Base-by-base conservation (phyloP, 192 early-diverging fungal species). In the Helicostylum pulchrum region DNA sequence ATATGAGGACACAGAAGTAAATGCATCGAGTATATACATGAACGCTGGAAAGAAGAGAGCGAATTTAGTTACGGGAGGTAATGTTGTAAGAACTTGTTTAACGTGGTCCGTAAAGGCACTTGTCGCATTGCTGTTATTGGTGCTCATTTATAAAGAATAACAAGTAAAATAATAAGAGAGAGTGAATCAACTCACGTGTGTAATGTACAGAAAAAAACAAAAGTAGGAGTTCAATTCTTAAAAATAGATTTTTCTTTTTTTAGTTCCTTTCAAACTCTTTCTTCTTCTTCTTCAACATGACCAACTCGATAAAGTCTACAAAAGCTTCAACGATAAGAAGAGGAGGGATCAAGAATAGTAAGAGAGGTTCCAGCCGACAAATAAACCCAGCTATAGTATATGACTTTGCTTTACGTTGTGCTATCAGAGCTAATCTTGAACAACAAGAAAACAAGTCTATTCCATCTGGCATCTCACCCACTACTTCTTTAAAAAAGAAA, bases 401-500 rank as follows among this genome's bases (percentile, higher is more conserved):
- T 43, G 74, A 76, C n/a, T 70, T 59, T 58, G 65, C 61, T 50
- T 52, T 76, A 34, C 74, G 74, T 15, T 76, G 74, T 52, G 74
- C 74, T 23, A 67, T 76, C 47, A 44, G 65, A 31, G 74, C 69
- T 17, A 65, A 44, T 20, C 43, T 62, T 32, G 74, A 76, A 46
- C 61, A 73, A 31, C 19, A 20, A 1, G 30, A 62, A 34, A 30
- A 42, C 23, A 34, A 43, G 7, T 3, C 4, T 2, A 7, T 17
- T 15, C n/a, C 19, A 23, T 23, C 42, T 55, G 21, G 32, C 53
- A 61, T 30, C 42, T 47, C 53, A 26, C 50, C 11, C 20, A 47
- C 46, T 47, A 15, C 46, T 3, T 17, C 12, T 15, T 20, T 21
- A 56, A 56, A n/a, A 17, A 50, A 53, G 53, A 45, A 32, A 14